Evolutionary conservation across 768 basidiomycete genomes (phyloP).

Genomic region (Mycena galopus): DNA sequence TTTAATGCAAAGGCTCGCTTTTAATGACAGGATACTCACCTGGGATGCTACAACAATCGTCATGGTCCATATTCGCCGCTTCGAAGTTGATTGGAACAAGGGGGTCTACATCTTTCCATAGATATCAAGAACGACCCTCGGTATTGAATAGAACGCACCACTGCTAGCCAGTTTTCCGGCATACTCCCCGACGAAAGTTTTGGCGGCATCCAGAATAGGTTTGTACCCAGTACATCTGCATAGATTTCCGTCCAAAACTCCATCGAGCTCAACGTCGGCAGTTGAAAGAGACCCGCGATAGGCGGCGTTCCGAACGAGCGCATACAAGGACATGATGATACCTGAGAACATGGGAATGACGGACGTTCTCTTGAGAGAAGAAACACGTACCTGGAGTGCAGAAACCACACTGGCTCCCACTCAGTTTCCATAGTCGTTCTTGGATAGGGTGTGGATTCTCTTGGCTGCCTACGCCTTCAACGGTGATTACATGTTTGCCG

Average conservation of each 20-base stretch:
- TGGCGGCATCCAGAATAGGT: constrained; percentile 37
- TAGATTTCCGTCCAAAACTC: constrained; percentile 36
- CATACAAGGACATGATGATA: constrained; percentile 37
- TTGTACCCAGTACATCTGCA: constrained; percentile 39
- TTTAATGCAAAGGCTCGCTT: background rate
- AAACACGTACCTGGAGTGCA: constrained; percentile 30
- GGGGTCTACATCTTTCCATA: constrained; percentile 5
- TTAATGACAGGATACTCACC: background rate
- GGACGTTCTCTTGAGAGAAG: background rate
- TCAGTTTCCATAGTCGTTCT: constrained; percentile 35
- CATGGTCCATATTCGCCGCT: constrained; percentile 35
- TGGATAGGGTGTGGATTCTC: constrained; percentile 38
- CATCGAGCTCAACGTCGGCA: constrained; percentile 37
- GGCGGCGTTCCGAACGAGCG: constrained; percentile 35
- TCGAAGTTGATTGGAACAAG: constrained; percentile 35
- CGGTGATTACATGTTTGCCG: constrained; percentile 39
- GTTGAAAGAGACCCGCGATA: constrained; percentile 37
- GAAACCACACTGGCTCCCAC: constrained; percentile 37
- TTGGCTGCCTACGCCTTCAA: constrained; percentile 34
- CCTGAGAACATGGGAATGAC: constrained; percentile 7
- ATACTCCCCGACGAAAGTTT: constrained; percentile 39
- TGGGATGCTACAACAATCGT: constrained; percentile 30
- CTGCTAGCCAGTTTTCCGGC: constrained; percentile 2
- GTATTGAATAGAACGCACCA: constrained; percentile 12
- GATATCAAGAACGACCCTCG: background rate